phyloP scores from a whole-genome alignment of 2,329 filamentous ascomycete genomes.

The Beauveria sp. region DNA sequence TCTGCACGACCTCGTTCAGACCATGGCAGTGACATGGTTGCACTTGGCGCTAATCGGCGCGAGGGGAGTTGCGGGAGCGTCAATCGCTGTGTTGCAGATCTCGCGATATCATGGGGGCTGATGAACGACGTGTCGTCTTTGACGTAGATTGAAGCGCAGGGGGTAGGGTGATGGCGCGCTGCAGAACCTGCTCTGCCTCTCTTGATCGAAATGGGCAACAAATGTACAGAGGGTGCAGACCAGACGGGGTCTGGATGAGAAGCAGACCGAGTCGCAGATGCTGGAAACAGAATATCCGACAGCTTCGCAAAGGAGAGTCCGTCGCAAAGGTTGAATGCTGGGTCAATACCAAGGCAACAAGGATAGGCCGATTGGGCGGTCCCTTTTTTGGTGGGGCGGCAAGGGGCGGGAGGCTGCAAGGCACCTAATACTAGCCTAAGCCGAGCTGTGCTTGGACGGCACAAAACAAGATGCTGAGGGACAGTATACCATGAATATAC shows the following conservation, averaged over 20 bases:
- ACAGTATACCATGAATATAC: no score
- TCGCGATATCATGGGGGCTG: conserved; percentile 10
- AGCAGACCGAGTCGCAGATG: neutral
- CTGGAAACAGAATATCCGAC: neutral
- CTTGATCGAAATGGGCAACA: neutral
- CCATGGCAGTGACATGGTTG: conserved; percentile 33
- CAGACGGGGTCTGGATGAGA: neutral
- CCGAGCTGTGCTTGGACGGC: neutral
- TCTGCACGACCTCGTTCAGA: conserved; percentile 24
- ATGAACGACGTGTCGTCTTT: conserved; percentile 9
- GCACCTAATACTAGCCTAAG: neutral
- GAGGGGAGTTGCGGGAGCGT: conserved; percentile 1
- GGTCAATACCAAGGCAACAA: neutral
- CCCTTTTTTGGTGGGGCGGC: conserved; percentile 2
- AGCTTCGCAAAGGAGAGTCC: conserved; percentile 1
- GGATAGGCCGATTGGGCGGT: neutral
- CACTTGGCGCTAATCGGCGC: neutral
- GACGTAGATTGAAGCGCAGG: neutral
- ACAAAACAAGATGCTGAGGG: neutral
- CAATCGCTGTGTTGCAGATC: conserved; percentile 2
- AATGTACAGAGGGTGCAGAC: neutral
- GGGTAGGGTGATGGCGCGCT: neutral
- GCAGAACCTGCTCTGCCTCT: neutral
- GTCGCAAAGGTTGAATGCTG: neutral
- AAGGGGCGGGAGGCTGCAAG: neutral